A percentile compares a stretch with the other conserved stretches of the same genome.
phyloP scores from a whole-genome alignment of 2,329 filamentous ascomycete species.

The Colletotrichum filicis region DNA sequence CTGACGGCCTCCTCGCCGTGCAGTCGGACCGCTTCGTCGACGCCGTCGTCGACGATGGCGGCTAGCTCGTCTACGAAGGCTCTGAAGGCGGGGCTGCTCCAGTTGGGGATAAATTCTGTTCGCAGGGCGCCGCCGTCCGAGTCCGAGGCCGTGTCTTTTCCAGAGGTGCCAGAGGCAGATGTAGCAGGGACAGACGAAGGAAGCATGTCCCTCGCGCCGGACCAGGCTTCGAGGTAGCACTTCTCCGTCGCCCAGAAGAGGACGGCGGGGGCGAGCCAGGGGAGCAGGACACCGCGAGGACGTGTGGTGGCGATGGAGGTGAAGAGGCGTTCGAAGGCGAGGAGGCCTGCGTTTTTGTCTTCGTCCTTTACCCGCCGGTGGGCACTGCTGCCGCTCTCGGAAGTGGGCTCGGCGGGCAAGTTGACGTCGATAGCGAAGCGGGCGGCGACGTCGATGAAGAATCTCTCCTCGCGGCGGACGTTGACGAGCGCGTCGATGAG shows the following conservation, averaged over 20 bases:
- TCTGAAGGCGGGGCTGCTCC: slow-evolving; percentile 71
- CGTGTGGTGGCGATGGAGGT: slow-evolving; percentile 55
- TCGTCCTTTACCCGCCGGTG: slow-evolving; percentile 37
- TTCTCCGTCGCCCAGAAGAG: slow-evolving; percentile 84
- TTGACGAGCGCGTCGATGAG: slow-evolving; percentile 73
- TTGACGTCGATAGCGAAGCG: slow-evolving; percentile 68
- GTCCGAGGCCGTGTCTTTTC: slow-evolving; percentile 50
- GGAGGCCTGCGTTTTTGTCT: slow-evolving; percentile 52
- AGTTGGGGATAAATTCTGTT: slow-evolving; percentile 74
- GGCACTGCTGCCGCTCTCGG: slow-evolving; percentile 8
- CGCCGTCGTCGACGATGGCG: slow-evolving; percentile 64
- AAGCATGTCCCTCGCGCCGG: slow-evolving; percentile 51
- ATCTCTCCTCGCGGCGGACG: slow-evolving; percentile 73
- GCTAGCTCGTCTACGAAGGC: slow-evolving; percentile 67
- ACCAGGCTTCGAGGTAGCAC: slow-evolving; percentile 71
- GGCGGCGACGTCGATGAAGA: slow-evolving; percentile 73
- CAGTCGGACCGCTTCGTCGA: slow-evolving; percentile 49
- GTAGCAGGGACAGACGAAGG: no score
- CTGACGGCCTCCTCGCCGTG: slow-evolving; percentile 44
- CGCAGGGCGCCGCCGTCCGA: slow-evolving; percentile 73
- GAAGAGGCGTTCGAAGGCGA: slow-evolving; percentile 59
- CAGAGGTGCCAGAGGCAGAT: not conserved
- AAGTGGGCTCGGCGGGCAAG: slow-evolving; percentile 36
- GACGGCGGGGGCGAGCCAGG: slow-evolving; percentile 73
- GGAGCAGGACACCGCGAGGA: slow-evolving; percentile 43